Conservation (phyloP, 176 grass and related monocot species). For the Carex pumila region DNA sequence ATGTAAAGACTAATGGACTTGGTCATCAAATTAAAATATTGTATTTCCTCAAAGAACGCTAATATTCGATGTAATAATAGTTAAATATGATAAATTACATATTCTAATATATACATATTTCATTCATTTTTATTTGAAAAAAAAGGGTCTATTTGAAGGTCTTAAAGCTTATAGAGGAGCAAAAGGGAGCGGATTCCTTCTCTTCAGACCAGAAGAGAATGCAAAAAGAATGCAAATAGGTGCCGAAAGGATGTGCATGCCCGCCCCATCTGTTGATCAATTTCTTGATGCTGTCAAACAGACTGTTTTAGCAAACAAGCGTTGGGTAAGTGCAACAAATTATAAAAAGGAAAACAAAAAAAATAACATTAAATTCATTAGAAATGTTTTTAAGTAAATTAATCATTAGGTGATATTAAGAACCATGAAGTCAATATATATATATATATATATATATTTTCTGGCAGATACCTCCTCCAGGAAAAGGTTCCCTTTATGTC, state of each 20-base stretch:
- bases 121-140: background rate
- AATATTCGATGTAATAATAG: background rate
- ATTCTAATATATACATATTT: background rate
- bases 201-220: constrained; percentile 92
- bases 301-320: constrained; percentile 72
- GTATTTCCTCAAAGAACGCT: too few relatives aligned
- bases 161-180: constrained; percentile 61
- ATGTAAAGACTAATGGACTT: background rate
- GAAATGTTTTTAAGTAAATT: background rate
- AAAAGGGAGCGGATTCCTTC: constrained; percentile 35
- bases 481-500: constrained; percentile 78
- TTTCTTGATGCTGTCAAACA: constrained; percentile 75
- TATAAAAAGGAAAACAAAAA: background rate
- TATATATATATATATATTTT: background rate
- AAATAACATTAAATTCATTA: background rate
- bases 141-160: constrained; percentile 81
- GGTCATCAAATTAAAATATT: background rate
- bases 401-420: background rate
- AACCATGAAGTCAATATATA: background rate
- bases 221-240: constrained; percentile 67
- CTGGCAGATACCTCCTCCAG: constrained; percentile 72
- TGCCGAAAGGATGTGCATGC: constrained; percentile 96
- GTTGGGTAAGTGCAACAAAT: constrained; percentile 45
- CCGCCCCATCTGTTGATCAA: constrained; percentile 60
- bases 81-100: background rate